Evolutionary conservation across 495 filamentous ascomycete genomes (phyloP), one percentile per base, ranked within the genome.

Genomic region (Annulohypoxylon stygium): DNA sequence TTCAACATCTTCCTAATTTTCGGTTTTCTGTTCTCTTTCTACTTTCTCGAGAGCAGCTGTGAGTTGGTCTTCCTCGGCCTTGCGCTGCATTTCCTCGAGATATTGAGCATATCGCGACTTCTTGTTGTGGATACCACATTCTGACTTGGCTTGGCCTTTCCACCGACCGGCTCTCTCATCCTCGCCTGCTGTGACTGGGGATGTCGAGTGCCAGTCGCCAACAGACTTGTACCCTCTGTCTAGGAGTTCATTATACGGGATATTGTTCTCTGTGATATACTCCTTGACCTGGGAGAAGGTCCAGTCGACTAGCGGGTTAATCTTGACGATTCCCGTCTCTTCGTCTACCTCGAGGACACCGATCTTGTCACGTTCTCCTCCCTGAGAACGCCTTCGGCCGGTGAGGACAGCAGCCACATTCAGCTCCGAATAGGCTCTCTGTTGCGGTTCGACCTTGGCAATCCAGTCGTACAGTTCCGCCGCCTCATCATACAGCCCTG

Each of bases 251-350:
- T 99, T 99, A 87, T 97, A 98, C 0, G 96, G 97, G 3, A 99
- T 93, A 65, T 96, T 78, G 83, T 97, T 87, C 70, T 91, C 90
- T 63, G 89, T 86, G 85, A 97, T 85, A 81, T 99, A 99, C 37
- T 87, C 86, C 81, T 93, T 89, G 51, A 99, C 96, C 79, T 98
- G 92, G 62, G 89, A 82, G 82, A 98, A 98, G 45, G 89, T 86
- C 96, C 96, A 99, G 86, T 97, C 97, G 73, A 94, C 95, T 48
- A 99, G 86, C n/a, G 96, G 97, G 84, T 99, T 99, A 87, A 99
- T 90, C 85, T 99, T 99, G 88, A 98, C 89, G 58, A 98, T 85
- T 47, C 95, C 95, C 8, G 82, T 80, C 54, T 92, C 91, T 63
- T 97, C 95, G 78, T 97, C 94, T 11, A 98, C 86, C 79, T 98